These are phyloP conservation scores for Aurinia saxatilis DNA, from an alignment of 345 rosid genomes.

Conservation along the genomic window DNA sequence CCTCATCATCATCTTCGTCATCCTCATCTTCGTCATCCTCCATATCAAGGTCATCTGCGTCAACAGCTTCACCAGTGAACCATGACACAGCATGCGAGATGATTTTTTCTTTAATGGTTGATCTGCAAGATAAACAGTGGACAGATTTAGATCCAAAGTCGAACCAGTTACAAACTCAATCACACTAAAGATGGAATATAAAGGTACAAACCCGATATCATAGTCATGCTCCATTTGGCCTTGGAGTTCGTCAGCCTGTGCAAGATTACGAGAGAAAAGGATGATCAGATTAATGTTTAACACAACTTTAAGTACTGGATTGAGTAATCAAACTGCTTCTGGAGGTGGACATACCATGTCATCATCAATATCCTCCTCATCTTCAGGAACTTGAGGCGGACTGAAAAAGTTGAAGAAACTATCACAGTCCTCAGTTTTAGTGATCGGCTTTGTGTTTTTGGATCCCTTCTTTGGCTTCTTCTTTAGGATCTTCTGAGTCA, in stretches of 20 bases:
- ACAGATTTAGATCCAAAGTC: background rate
- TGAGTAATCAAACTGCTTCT: background rate
- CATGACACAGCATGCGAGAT: constrained; percentile 95
- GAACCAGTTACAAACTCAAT: background rate
- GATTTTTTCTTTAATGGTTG: constrained; percentile 79
- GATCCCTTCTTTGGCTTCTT: constrained; percentile 97
- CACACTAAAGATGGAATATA: background rate
- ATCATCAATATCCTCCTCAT: constrained; percentile 87
- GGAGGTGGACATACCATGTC: constrained; percentile 48
- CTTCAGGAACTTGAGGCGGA: constrained; percentile 96
- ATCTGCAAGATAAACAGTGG: constrained; percentile 34
- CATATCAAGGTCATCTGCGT: constrained; percentile 54
- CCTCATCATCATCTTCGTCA: constrained; percentile 38
- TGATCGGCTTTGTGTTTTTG: constrained; percentile 82
- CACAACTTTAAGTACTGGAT: background rate
- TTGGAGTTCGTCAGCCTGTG: constrained; percentile 92
- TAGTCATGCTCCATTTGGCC: constrained; percentile 96
- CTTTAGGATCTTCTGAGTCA: constrained; percentile 86
- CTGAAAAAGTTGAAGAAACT: constrained; percentile 93
- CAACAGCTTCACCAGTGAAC: constrained; percentile 95
- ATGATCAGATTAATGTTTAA: background rate
- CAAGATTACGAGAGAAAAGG: background rate
- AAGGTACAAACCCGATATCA: constrained; percentile 70
- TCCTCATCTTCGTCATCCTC: constrained; percentile 44
- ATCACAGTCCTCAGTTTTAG: constrained; percentile 84